phyloP scores from a whole-genome alignment of 2,329 filamentous ascomycete genomes.

The Phialophora tarda region DNA sequence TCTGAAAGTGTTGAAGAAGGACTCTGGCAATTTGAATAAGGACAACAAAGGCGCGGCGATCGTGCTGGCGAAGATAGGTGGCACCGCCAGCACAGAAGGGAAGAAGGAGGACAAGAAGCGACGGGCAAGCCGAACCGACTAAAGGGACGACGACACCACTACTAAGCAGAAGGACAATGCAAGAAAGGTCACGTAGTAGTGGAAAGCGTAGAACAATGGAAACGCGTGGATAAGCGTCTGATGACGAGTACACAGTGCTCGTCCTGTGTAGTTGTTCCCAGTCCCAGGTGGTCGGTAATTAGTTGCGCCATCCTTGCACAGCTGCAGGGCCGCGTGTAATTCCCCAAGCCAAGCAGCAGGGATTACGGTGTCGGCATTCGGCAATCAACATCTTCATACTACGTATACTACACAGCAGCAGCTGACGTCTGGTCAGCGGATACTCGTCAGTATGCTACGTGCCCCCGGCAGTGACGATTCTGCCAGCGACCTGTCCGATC shows the following conservation, averaged over 20 bases:
- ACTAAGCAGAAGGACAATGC: constrained; percentile 18
- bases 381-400: not conserved
- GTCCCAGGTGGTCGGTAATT: not conserved
- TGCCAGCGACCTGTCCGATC: not conserved
- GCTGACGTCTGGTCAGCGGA: not conserved
- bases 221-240: not conserved
- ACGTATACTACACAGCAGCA: no score
- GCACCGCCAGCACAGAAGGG: not conserved
- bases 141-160: not conserved
- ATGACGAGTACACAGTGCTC: not conserved
- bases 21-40: constrained; percentile 59
- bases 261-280: not conserved
- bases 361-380: not conserved
- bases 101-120: constrained; percentile 12
- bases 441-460: not conserved
- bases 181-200: constrained; percentile 19
- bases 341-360: not conserved
- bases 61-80: constrained; percentile 47
- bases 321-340: not conserved
- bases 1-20: constrained; percentile 67
- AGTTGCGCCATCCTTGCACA: not conserved
- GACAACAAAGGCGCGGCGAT: constrained; percentile 55
- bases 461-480: not conserved
- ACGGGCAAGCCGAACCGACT: not conserved
- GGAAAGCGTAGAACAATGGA: not conserved